phyloP scores from a whole-genome alignment of 2,329 filamentous ascomycete species.

The Amesomyces nigricolor region DNA sequence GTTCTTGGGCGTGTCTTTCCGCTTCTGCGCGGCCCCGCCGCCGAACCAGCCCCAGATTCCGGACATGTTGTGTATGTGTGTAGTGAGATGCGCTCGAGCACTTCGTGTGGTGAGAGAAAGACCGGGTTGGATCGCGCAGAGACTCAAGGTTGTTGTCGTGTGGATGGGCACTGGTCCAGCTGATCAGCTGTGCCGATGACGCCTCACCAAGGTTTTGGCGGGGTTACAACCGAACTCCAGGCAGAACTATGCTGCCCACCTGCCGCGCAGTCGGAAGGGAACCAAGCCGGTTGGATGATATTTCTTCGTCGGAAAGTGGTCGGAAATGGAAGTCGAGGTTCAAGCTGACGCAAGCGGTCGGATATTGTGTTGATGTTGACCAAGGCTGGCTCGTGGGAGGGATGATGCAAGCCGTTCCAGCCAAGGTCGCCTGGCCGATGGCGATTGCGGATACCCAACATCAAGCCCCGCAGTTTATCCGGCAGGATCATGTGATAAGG shows the following conservation, averaged over 20 bases:
- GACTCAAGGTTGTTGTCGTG: background rate
- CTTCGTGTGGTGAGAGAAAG: background rate
- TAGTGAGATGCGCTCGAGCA: background rate
- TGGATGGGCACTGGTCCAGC: conserved; percentile 15
- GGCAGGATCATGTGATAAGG: conserved; percentile 17
- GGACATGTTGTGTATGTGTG: conserved; percentile 42
- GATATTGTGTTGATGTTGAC: conserved; percentile 9
- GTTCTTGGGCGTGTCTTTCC: conserved; percentile 93
- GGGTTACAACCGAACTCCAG: conserved; percentile 23
- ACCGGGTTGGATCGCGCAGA: background rate
- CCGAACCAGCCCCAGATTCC: conserved; percentile 88
- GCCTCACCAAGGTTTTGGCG: conserved; percentile 24
- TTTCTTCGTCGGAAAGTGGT: background rate
- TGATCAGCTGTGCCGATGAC: conserved; percentile 27
- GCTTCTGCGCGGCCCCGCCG: conserved; percentile 72
- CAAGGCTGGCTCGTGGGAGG: conserved; percentile 23
- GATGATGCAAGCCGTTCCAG: conserved; percentile 24
- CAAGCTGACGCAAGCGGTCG: conserved; percentile 14
- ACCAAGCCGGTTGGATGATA: background rate
- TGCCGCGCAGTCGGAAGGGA: background rate
- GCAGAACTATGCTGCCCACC: conserved; percentile 3
- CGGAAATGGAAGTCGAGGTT: background rate
- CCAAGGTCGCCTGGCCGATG: conserved; percentile 10
- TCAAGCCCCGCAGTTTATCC: conserved; percentile 15
- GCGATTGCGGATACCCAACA: conserved; percentile 3